Base-by-base conservation (phyloP, 768 basidiomycete genomes). In the Lentinula aciculospora region DNA sequence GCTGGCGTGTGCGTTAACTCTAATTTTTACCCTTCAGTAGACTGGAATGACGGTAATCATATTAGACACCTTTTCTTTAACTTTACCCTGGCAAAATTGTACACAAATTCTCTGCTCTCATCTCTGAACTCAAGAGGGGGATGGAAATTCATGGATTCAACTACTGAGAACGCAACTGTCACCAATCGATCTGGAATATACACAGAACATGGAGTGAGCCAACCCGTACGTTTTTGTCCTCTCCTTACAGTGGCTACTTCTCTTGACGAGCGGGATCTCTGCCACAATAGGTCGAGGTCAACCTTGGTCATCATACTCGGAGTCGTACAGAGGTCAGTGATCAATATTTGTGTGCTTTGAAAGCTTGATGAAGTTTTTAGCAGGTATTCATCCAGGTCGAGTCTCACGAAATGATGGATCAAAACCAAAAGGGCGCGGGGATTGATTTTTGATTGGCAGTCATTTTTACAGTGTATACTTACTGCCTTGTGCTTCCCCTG, bases 111-210 rank as follows among this genome's bases (percentile, higher is more conserved):
- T 50, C 10, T 50, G 21, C 49, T 50, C 15, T 50, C 49, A 21
- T 50, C 49, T n/a, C 32, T 50, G 2, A 50, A 50, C 49, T 50
- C 49, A 21, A 50, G 49, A 50, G 49, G 49, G 10, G 49, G 49
- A 50, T 50, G 27, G 49, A 50, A 32, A 19, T 50, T 50, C 1
- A 50, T 32, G 29, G 29, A 50, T 44, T 44, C 42, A 23, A 44
- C 42, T 21, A 21, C 42, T 23, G 42, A 44, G 9, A 44, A 44
- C 2, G 8, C 42, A 21, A 44, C 21, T 12, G 21, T 23, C 19
- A 44, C 21, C 3, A 12, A 23, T 23, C 42, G 42, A 44, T 44
- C 42, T 19, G 42, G 42, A 4, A 44, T 44, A 12, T 44, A 44
- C 12, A 44, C 42, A 21, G 42, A 44, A 23, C 42, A 44, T 13